Base-by-base conservation (phyloP, 176 grass and related monocot species). In the Paspalum notatum region DNA sequence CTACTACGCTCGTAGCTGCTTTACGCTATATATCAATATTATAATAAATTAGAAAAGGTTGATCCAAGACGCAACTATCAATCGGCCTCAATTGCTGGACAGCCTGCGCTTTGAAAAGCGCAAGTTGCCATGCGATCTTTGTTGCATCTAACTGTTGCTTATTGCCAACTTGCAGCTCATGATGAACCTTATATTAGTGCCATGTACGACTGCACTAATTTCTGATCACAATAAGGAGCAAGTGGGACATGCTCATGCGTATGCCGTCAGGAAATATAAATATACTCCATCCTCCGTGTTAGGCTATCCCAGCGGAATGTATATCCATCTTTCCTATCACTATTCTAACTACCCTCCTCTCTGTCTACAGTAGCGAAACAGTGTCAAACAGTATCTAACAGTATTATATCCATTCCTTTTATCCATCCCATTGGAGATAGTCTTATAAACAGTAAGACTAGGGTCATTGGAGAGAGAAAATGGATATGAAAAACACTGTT, bases 111-210 rank as follows among this genome's bases (percentile, higher is more conserved):
- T 75, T 10, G 21, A 15, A 65, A 56, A 44, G 27, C 20, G 21
- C 86, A 83, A 88, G 67, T 74, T 88, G 80, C 66, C 68, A 26
- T 63, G 17, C 12, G 57, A 78, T 77, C 49, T 26, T 86, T 56
- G 66, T 42, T 72, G 80, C 71, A 60, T 52, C 59, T 16, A 44
- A 17, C 9, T 57, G 24, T 76, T 76, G 45, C 46, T 82, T 70
- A 70, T 70, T 10, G 5, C 13, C 85, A 82, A 82, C 37, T 87
- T 82, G 79, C 46, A 15, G 5, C 1, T 51, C 37, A 62, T 82
- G 49, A 77, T 52, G 18, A 52, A 38, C 47, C 14, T 6, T 4
- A 6, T 26, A 61, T 4, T 40, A 21, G 50, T 21, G 45, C 76
- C n/a, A 38, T 64, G 44, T 9, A 40, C 59, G 32, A 32, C 32